Base-by-base conservation (phyloP, 2,329 filamentous ascomycete species). In the Xylariaceae sp. region DNA sequence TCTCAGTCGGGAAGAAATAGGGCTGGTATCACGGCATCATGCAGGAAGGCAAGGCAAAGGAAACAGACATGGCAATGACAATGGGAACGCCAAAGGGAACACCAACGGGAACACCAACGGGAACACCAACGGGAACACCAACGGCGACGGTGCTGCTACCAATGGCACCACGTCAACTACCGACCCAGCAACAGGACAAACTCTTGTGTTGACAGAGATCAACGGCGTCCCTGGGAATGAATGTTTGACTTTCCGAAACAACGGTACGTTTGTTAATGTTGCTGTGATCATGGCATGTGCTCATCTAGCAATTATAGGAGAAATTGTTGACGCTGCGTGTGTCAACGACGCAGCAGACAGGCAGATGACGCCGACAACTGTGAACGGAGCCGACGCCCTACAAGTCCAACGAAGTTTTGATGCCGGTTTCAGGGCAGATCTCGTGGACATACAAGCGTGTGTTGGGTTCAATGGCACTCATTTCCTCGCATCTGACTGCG, bases 191-290 rank as follows among this genome's bases (percentile, higher is more conserved):
- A 50, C 61, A 39, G 49, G 55, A 11, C 48, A 61, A 18, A 72
- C 68, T 0, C 55, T 72, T 5, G 71, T 73, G 22, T 64, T 72
- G 52, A 69, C 66, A 36, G 71, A 74, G 57, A 60, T 70, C 45
- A 64, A 61, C 16, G 71, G 72, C 17, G 59, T 74, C 6, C 62
- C 67, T 1, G 66, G 66, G 44, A 69, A 69, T 50, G 66, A 69
- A 56, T 69, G 65, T 52, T 58, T 74, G n/a, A 73, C 71, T 13
- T 73, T 74, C 58, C 66, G 71, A 50, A 74, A 74, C 57, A 73
- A 73, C 48, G 33, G 51, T 50, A 54, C 19, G 34, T 45, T 40
- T 28, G 22, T 4, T 28, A 7, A 5, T 28, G 22, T 28, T 28
- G 7, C 16, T 11, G 28, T 12, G 1, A 31, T 5, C 12, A 34